Evolutionary conservation across 2,329 filamentous ascomycete genomes (phyloP).

Genomic region (Colletotrichum zoysiae): DNA sequence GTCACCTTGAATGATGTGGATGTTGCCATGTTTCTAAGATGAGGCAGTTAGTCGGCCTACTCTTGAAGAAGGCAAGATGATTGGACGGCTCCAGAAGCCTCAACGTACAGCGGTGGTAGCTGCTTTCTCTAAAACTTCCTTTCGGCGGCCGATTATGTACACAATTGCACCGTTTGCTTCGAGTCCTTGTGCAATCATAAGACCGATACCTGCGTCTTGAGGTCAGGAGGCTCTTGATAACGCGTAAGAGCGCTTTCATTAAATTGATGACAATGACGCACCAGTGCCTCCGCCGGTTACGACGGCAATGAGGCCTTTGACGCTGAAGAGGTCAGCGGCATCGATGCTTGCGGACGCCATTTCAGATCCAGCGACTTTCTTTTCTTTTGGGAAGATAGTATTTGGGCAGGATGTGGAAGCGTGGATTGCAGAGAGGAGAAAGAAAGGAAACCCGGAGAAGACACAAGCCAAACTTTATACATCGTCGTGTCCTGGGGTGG

Average conservation of each 20-base stretch:
- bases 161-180: slow-evolving; percentile 65
- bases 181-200: slow-evolving; percentile 63
- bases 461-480: too few relatives aligned
- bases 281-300: slow-evolving; percentile 63
- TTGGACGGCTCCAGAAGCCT: background rate
- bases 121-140: slow-evolving; percentile 57
- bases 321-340: slow-evolving; percentile 56
- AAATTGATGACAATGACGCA: slow-evolving; percentile 1
- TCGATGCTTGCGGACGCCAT: slow-evolving; percentile 42
- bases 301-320: slow-evolving; percentile 66
- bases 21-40: slow-evolving; percentile 25
- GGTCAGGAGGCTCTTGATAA: background rate
- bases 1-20: slow-evolving; percentile 48
- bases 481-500: too few relatives aligned
- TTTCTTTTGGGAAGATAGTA: background rate
- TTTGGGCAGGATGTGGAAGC: too few relatives aligned
- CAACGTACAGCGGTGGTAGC: slow-evolving; percentile 48
- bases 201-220: slow-evolving; percentile 58
- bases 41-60: background rate
- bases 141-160: slow-evolving; percentile 64
- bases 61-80: background rate
- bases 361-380: too few relatives aligned
- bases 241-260: background rate
- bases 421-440: too few relatives aligned
- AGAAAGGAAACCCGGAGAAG: too few relatives aligned